A percentile compares a stretch with the other conserved stretches of the same genome.
phyloP scores from a whole-genome alignment of 2,329 filamentous ascomycete species.

The Epichloe typhina region DNA sequence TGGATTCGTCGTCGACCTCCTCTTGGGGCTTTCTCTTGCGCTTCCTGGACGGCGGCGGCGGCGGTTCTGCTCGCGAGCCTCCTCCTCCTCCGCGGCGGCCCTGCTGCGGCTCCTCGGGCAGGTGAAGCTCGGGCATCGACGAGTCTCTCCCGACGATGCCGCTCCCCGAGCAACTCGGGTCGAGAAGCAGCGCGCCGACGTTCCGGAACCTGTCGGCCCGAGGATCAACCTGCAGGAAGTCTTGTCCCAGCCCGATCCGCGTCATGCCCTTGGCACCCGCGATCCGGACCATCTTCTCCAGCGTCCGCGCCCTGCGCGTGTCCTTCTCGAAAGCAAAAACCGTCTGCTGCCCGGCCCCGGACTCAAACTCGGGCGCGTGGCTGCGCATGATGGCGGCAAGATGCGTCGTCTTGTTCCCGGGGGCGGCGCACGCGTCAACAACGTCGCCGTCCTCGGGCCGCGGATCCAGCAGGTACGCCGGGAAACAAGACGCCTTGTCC shows the following conservation, averaged over 20 bases:
- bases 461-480: slow-evolving; percentile 73
- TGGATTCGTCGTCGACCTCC: slow-evolving; percentile 12
- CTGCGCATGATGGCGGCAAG: slow-evolving; percentile 59
- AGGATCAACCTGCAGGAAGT: slow-evolving; percentile 71
- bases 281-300: slow-evolving; percentile 71
- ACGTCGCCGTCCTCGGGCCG: slow-evolving; percentile 55
- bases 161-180: slow-evolving; percentile 91
- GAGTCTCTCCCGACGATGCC: slow-evolving; percentile 82
- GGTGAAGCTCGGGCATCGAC: slow-evolving; percentile 51
- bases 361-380: slow-evolving; percentile 24
- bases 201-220: slow-evolving; percentile 43
- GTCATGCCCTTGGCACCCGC: slow-evolving; percentile 59
- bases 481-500: slow-evolving; percentile 95
- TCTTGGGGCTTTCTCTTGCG: slow-evolving; percentile 35
- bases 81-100: not conserved
- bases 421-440: slow-evolving; percentile 88
- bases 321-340: slow-evolving; percentile 79
- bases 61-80: not conserved
- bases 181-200: slow-evolving; percentile 75
- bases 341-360: slow-evolving; percentile 13
- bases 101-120: slow-evolving; percentile 30
- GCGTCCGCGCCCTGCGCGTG: slow-evolving; percentile 52
- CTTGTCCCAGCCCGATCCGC: slow-evolving; percentile 56
- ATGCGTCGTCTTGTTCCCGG: slow-evolving; percentile 96
- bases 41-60: slow-evolving; percentile 8